Evolutionary conservation across 768 basidiomycete species (phyloP).

Genomic region (Rubroboletus satanas): DNA sequence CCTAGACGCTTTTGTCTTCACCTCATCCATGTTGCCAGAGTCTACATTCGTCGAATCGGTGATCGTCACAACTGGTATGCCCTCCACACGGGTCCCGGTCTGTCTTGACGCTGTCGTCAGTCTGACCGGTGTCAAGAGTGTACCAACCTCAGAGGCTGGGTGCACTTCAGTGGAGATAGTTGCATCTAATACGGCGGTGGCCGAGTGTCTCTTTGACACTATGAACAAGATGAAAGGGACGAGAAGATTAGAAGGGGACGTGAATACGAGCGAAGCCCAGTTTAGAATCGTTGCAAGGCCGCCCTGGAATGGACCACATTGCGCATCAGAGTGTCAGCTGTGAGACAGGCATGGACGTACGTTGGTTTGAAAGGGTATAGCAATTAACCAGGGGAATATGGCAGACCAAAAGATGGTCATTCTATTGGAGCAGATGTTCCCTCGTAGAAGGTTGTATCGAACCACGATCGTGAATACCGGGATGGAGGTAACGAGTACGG

Average conservation of each 20-base stretch:
- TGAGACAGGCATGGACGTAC: slow-evolving; percentile 2
- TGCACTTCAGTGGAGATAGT: slow-evolving; percentile 3
- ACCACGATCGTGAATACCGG: slow-evolving; percentile 24
- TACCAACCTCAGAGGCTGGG: not conserved
- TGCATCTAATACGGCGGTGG: slow-evolving; percentile 19
- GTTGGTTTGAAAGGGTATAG: slow-evolving; percentile 26
- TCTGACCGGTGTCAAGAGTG: not conserved
- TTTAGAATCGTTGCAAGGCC: slow-evolving; percentile 18
- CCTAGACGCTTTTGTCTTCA: slow-evolving; percentile 1
- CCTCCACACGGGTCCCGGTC: not conserved
- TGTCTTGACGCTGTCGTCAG: not conserved
- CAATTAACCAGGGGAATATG: slow-evolving; percentile 21
- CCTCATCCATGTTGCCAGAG: not conserved
- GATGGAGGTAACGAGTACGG: slow-evolving; percentile 25
- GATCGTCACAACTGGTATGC: slow-evolving; percentile 17
- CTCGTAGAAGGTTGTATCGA: slow-evolving; percentile 24
- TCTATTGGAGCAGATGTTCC: slow-evolving; percentile 23
- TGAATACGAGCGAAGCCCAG: slow-evolving; percentile 26
- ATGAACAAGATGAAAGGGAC: slow-evolving; percentile 22
- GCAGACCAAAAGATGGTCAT: slow-evolving; percentile 24
- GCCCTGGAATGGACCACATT: slow-evolving; percentile 1
- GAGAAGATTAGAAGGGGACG: slow-evolving; percentile 21
- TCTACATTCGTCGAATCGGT: slow-evolving; percentile 12
- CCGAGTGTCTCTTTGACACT: slow-evolving; percentile 16
- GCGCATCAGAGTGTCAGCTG: not conserved